Percentiles rank a stretch among this genome's conserved stretches.
phyloP scores from a whole-genome alignment of 192 early-diverging fungal genomes.

The Coemansia sp. region DNA sequence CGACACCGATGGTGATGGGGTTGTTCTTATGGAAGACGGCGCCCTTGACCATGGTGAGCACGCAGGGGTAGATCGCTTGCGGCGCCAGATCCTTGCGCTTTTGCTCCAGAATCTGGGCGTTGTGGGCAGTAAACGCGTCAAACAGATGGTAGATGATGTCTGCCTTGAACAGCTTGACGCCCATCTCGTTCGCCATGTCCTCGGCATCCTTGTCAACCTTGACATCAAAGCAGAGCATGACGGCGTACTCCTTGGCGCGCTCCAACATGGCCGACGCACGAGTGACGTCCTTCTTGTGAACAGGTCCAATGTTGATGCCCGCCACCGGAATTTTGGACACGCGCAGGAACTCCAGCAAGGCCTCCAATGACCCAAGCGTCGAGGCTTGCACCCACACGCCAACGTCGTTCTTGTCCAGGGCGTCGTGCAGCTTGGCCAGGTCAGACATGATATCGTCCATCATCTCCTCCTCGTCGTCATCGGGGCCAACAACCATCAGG shows the following conservation, averaged over 20 bases:
- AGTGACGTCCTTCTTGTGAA: conserved; percentile 95
- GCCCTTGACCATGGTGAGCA: conserved; percentile 72
- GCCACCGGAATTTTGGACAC: conserved; percentile 91
- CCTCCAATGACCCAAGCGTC: conserved; percentile 95
- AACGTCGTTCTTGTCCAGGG: conserved; percentile 76
- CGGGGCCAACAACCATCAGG: conserved; percentile 84
- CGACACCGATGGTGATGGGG: conserved; percentile 92
- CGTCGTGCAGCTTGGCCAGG: conserved; percentile 66
- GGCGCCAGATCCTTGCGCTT: conserved; percentile 83
- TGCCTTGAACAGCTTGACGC: conserved; percentile 89
- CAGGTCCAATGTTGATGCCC: conserved; percentile 94
- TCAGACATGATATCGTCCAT: conserved; percentile 95
- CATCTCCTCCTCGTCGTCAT: conserved; percentile 94
- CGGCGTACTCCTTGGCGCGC: conserved; percentile 76
- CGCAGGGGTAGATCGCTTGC: conserved; percentile 93
- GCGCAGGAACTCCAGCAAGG: conserved; percentile 88
- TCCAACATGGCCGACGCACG: conserved; percentile 91
- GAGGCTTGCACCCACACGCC: conserved; percentile 99
- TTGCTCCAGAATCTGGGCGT: conserved; percentile 71
- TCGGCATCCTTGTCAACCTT: conserved; percentile 86
- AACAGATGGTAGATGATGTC: conserved; percentile 99
- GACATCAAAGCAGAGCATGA: conserved; percentile 87
- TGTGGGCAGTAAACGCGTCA: conserved; percentile 85
- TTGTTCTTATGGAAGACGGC: conserved; percentile 92
- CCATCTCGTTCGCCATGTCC: conserved; percentile 85